A percentile compares a stretch with the other conserved stretches of the same genome.
Evolutionary conservation across 192 early-diverging fungal species (phyloP).

Genomic region (Endogone sp.): DNA sequence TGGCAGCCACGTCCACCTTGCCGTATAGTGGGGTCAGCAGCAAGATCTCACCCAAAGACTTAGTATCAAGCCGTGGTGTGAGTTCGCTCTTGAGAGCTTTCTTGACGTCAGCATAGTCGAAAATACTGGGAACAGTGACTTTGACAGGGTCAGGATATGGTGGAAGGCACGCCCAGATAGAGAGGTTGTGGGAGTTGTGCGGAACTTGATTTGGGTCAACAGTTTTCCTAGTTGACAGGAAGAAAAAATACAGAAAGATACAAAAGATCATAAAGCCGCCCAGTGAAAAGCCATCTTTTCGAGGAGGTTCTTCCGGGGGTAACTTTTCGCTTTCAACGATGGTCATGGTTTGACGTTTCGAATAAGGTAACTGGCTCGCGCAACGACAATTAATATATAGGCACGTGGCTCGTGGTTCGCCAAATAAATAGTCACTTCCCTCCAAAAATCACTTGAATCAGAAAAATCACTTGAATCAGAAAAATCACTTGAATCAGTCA

Average conservation of each 20-base stretch:
- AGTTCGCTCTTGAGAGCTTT: conserved; percentile 20
- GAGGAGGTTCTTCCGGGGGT: too few relatives aligned
- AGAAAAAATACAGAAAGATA: not conserved
- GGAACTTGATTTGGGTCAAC: too few relatives aligned
- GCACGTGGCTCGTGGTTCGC: too few relatives aligned
- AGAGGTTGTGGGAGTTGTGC: not conserved
- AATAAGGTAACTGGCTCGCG: too few relatives aligned
- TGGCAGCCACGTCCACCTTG: conserved; percentile 1
- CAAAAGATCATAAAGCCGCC: not conserved
- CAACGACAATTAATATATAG: too few relatives aligned
- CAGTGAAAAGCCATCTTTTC: not conserved
- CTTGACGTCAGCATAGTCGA: conserved; percentile 19
- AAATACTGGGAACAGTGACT: conserved; percentile 12
- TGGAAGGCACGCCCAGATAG: conserved; percentile 14
- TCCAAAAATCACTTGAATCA: too few relatives aligned
- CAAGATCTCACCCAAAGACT: conserved; percentile 16
- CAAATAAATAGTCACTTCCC: too few relatives aligned
- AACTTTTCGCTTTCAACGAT: too few relatives aligned
- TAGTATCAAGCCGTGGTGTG: conserved; percentile 13
- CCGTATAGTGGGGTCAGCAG: conserved; percentile 14
- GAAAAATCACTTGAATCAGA: too few relatives aligned
- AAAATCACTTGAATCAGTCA: too few relatives aligned
- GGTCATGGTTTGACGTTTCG: too few relatives aligned
- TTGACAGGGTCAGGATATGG: conserved; percentile 17
- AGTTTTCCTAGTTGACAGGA: not conserved